Percentiles rank a stretch among this genome's conserved stretches.
These are phyloP conservation scores for Penicillium roqueforti DNA, from an alignment of 495 filamentous ascomycete species.

Conservation along the genomic window DNA sequence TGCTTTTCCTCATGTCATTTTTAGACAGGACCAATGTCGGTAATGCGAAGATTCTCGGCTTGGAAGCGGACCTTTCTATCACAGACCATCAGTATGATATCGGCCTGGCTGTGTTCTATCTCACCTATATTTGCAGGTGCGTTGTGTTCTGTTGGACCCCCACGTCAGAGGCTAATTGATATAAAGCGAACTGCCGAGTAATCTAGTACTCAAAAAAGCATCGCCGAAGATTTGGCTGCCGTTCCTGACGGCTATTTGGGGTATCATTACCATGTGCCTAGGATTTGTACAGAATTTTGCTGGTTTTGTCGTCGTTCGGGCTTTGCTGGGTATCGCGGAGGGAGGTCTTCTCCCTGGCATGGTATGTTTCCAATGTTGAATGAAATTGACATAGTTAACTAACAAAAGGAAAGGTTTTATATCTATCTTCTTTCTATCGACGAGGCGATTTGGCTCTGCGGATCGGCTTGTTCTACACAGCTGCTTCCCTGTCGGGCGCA, in stretches of 20 bases:
- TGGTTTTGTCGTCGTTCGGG: slow-evolving; percentile 55
- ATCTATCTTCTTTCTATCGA: slow-evolving; percentile 71
- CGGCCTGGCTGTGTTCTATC: slow-evolving; percentile 53
- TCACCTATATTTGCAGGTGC: slow-evolving; percentile 57
- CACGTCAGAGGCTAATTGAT: background rate
- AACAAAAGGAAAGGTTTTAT: slow-evolving; percentile 44
- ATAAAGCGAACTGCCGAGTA: slow-evolving; percentile 41
- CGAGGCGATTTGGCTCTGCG: slow-evolving; percentile 63
- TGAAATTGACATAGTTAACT: background rate
- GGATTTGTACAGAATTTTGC: slow-evolving; percentile 45
- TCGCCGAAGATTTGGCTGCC: slow-evolving; percentile 63
- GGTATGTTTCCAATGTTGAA: slow-evolving; percentile 29
- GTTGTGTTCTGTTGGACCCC: background rate
- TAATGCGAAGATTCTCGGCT: slow-evolving; percentile 60
- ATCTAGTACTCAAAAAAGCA: slow-evolving; percentile 41
- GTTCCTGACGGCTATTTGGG: slow-evolving; percentile 60
- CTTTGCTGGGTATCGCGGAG: slow-evolving; percentile 57
- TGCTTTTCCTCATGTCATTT: slow-evolving; percentile 50
- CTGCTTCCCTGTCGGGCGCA: slow-evolving; percentile 64
- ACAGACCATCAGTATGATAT: slow-evolving; percentile 65
- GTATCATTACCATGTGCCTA: slow-evolving; percentile 50
- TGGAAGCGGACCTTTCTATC: slow-evolving; percentile 51
- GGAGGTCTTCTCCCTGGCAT: slow-evolving; percentile 69
- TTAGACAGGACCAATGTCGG: slow-evolving; percentile 58
- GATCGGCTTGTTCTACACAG: slow-evolving; percentile 73